Evolutionary conservation across 139 green algal genomes (phyloP).

Genomic region (Picochlorum sp.): DNA sequence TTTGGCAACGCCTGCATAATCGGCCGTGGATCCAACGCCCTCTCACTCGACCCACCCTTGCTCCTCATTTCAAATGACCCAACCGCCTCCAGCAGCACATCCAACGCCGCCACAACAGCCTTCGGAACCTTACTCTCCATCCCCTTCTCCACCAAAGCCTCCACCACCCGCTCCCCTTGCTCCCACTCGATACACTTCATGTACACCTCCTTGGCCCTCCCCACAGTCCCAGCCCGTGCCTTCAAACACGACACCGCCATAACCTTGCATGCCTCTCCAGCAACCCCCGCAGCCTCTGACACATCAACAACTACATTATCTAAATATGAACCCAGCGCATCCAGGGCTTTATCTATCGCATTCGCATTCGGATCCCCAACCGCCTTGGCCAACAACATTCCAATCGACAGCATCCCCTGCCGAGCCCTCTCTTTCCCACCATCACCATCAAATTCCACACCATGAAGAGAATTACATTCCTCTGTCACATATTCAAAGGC

Average conservation of each 20-base stretch:
- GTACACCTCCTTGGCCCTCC: constrained; percentile 53
- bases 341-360: constrained; percentile 83
- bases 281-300: constrained; percentile 40
- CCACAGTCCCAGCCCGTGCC: constrained; percentile 66
- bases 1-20: constrained; percentile 74
- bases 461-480: constrained; percentile 23
- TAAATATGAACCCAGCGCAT: constrained; percentile 59
- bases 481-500: constrained; percentile 64
- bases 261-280: constrained; percentile 38
- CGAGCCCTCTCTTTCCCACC: constrained; percentile 28
- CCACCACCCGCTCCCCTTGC: constrained; percentile 39
- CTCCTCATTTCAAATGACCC: constrained; percentile 48
- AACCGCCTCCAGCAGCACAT: constrained; percentile 47
- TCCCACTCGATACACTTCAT: constrained; percentile 79
- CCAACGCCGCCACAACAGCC: constrained; percentile 64
- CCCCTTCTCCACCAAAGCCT: constrained; percentile 43
- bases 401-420: constrained; percentile 19
- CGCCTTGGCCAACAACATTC: constrained; percentile 66
- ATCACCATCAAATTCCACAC: too few species aligned
- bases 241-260: constrained; percentile 75
- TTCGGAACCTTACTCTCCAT: constrained; percentile 86
- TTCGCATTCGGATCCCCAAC: constrained; percentile 78
- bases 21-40: constrained; percentile 64
- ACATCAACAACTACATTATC: constrained; percentile 35
- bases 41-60: constrained; percentile 12